A percentile compares a stretch with the other conserved stretches of the same genome.
Evolutionary conservation across 2,329 filamentous ascomycete species (phyloP).

Genomic region (Aspergillus melleus): DNA sequence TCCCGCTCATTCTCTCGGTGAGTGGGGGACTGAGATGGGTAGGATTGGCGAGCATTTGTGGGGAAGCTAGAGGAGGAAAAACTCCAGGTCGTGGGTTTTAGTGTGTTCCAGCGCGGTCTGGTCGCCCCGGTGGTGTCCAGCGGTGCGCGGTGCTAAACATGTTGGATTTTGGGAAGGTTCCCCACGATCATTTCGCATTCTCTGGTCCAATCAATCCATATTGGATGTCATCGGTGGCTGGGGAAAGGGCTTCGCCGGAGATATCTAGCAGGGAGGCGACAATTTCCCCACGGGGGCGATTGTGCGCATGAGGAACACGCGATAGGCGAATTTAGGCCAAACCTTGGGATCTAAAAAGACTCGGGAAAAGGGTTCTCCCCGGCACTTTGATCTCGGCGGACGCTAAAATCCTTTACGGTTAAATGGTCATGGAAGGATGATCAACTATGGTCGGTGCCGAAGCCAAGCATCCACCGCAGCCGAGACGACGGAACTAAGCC

Average conservation of each 20-base stretch:
- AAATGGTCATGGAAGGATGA: background rate
- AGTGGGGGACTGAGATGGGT: background rate
- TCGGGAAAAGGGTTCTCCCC: constrained; percentile 15
- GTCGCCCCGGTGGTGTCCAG: background rate
- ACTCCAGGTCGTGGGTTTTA: background rate
- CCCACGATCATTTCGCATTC: background rate
- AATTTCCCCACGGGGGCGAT: constrained; percentile 9
- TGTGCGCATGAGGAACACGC: background rate
- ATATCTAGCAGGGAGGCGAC: background rate
- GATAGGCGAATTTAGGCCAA: background rate
- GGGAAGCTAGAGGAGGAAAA: constrained; percentile 4
- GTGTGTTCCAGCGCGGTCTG: background rate
- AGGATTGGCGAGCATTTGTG: constrained; percentile 8
- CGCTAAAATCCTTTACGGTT: background rate
- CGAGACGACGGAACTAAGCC: background rate
- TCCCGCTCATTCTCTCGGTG: constrained; percentile 3
- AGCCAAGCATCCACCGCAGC: background rate
- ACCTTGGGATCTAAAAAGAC: background rate
- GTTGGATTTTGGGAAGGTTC: background rate
- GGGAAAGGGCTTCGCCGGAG: constrained; percentile 29
- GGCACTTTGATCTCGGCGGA: background rate
- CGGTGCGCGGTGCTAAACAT: background rate
- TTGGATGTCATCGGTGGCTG: constrained; percentile 13
- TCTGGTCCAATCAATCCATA: background rate
- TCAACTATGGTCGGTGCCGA: background rate